phyloP scores from a whole-genome alignment of 257 asterid species.

The Henckelia pumila region DNA sequence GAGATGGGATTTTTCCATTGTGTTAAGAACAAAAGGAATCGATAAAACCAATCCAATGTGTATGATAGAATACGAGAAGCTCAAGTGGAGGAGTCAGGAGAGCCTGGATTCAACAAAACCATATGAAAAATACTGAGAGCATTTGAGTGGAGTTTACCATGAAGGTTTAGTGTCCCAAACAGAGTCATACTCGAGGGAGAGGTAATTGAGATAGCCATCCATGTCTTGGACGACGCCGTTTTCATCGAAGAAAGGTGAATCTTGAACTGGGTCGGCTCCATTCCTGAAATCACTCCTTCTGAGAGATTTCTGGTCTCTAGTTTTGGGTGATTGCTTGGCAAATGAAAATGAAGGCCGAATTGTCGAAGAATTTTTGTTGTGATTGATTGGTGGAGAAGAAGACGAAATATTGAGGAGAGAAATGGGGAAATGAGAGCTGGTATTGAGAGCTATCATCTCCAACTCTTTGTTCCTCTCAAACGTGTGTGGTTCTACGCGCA shows the following conservation, averaged over 20 bases:
- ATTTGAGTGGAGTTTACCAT: conserved; percentile 39
- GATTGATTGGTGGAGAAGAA: conserved; percentile 28
- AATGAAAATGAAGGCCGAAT: conserved; percentile 8
- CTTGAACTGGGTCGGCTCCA: conserved; percentile 37
- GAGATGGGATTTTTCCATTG: not conserved
- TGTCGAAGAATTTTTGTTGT: conserved; percentile 15
- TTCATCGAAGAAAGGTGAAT: conserved; percentile 53
- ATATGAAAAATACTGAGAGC: not conserved
- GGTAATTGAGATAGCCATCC: conserved; percentile 83
- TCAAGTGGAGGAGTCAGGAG: too few relatives aligned
- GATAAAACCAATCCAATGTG: not conserved
- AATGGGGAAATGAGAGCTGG: conserved; percentile 33
- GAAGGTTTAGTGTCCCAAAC: conserved; percentile 97
- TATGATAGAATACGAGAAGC: not conserved
- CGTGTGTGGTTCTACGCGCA: not conserved
- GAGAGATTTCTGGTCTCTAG: conserved; percentile 24
- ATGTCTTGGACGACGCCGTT: conserved; percentile 82
- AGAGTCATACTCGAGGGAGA: conserved; percentile 85
- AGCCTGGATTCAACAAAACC: too few relatives aligned
- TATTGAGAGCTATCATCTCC: conserved; percentile 31
- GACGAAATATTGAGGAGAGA: conserved; percentile 16
- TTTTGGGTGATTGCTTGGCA: not conserved
- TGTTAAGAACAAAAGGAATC: not conserved
- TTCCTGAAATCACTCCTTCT: conserved; percentile 32
- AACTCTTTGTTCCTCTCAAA: not conserved